A percentile compares a stretch with the other conserved stretches of the same genome.
Evolutionary conservation across 495 filamentous ascomycete genomes (phyloP).

Genomic region (Astrothelium macrocarpum): DNA sequence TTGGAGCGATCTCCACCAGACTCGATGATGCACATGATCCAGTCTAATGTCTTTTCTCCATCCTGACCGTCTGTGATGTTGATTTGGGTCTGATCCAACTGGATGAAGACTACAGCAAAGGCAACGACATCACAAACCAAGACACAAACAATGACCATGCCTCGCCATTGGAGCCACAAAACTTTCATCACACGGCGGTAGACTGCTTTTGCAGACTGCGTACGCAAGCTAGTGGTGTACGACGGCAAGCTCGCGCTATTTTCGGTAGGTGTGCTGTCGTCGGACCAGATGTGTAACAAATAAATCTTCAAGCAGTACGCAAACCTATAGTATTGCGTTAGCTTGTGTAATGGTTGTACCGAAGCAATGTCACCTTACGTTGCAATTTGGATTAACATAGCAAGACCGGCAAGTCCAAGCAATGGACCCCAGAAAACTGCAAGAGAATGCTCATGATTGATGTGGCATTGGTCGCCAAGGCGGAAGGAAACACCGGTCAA

Average conservation of each 20-base stretch:
- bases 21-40: constrained; percentile 62
- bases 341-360: background rate
- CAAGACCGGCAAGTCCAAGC: constrained; percentile 64
- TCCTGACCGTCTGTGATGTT: constrained; percentile 42
- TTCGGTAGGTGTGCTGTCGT: constrained; percentile 49
- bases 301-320: constrained; percentile 93
- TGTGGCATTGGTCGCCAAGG: constrained; percentile 84
- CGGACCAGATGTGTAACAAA: constrained; percentile 62
- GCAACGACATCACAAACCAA: constrained; percentile 86
- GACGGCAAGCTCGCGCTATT: constrained; percentile 66
- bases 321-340: constrained; percentile 48
- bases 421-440: constrained; percentile 87
- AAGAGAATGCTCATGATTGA: constrained; percentile 73
- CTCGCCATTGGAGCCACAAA: constrained; percentile 88
- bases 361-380: constrained; percentile 22
- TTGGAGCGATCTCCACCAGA: constrained; percentile 49
- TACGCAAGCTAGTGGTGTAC: constrained; percentile 68
- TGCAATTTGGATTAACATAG: constrained; percentile 64
- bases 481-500: constrained; percentile 90
- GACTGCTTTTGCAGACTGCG: constrained; percentile 76
- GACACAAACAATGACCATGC: constrained; percentile 73
- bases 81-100: constrained; percentile 61
- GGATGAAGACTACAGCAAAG: constrained; percentile 82
- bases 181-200: constrained; percentile 78
- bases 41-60: constrained; percentile 43